Conservation (phyloP, 2,329 filamentous ascomycete genomes). For the Rutstroemia sp. region DNA sequence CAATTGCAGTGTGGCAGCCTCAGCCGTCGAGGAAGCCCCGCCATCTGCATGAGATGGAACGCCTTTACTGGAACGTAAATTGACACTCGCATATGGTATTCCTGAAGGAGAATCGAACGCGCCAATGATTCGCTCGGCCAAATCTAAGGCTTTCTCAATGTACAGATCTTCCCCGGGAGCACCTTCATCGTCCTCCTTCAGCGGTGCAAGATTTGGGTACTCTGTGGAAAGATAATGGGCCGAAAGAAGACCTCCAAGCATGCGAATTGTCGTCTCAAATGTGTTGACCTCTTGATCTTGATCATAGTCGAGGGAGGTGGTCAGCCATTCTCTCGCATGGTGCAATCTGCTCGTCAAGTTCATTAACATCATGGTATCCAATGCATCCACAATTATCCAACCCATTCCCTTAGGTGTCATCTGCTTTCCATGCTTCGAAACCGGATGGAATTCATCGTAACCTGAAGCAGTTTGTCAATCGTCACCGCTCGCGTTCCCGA, state of each 20-base stretch:
- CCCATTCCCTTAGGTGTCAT: conserved; percentile 88
- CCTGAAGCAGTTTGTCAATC: conserved; percentile 41
- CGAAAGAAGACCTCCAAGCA: conserved; percentile 87
- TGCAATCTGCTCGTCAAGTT: conserved; percentile 81
- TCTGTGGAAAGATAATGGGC: conserved; percentile 90
- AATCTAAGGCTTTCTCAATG: conserved; percentile 88
- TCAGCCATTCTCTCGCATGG: conserved; percentile 84
- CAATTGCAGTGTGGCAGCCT: conserved; percentile 85
- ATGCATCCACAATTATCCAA: conserved; percentile 95
- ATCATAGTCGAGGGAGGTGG: conserved; percentile 73
- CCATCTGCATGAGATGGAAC: conserved; percentile 76
- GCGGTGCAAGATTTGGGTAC: conserved; percentile 71
- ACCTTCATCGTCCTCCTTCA: conserved; percentile 63
- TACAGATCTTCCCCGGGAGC: conserved; percentile 81
- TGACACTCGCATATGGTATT: conserved; percentile 84
- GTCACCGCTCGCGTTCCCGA: background rate
- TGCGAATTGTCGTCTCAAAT: conserved; percentile 96
- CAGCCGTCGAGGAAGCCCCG: conserved; percentile 88
- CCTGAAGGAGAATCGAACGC: conserved; percentile 86
- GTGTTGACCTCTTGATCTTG: conserved; percentile 95
- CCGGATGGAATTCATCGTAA: conserved; percentile 79
- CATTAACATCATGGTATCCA: conserved; percentile 98
- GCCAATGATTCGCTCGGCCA: conserved; percentile 78
- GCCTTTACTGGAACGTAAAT: conserved; percentile 69
- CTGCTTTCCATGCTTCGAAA: conserved; percentile 69